Conservation (phyloP, 495 filamentous ascomycete genomes). For the Sordaria brevicollis region DNA sequence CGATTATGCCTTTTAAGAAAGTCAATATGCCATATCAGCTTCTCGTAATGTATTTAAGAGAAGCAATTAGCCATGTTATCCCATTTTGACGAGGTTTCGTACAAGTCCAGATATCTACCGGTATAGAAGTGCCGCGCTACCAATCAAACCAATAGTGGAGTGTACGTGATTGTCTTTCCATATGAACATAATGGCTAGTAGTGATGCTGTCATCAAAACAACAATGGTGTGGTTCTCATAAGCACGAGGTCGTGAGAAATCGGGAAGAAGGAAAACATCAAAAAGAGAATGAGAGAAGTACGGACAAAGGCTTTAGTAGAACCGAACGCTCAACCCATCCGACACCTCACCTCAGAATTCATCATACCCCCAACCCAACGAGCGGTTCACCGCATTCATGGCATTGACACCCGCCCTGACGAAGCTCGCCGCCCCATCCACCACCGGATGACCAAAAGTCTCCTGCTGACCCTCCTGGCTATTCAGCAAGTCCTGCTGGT, state of each 20-base stretch:
- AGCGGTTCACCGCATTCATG: conserved; percentile 34
- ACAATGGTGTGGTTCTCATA: too few species aligned
- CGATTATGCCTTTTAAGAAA: not conserved
- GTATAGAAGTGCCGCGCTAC: not conserved
- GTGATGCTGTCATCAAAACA: too few species aligned
- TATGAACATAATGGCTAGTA: too few species aligned
- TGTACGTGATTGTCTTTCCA: too few species aligned
- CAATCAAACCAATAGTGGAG: not conserved
- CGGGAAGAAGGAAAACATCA: not conserved
- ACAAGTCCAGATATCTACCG: not conserved
- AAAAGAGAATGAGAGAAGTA: not conserved
- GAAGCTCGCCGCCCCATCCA: conserved; percentile 21
- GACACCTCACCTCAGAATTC: not conserved
- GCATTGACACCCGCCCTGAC: conserved; percentile 29
- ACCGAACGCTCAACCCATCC: not conserved
- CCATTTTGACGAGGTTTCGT: not conserved
- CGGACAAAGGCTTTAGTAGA: not conserved
- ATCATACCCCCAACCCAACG: conserved; percentile 34
- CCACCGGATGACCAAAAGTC: conserved; percentile 9
- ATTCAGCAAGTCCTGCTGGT: conserved; percentile 29
- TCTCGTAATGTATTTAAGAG: too few species aligned
- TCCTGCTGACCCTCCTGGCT: conserved; percentile 23
- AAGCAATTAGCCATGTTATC: too few species aligned
- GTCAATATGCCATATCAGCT: not conserved
- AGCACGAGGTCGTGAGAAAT: too few species aligned